phyloP scores from a whole-genome alignment of 78 protist genomes.

The Corallochytrium limacisporum region DNA sequence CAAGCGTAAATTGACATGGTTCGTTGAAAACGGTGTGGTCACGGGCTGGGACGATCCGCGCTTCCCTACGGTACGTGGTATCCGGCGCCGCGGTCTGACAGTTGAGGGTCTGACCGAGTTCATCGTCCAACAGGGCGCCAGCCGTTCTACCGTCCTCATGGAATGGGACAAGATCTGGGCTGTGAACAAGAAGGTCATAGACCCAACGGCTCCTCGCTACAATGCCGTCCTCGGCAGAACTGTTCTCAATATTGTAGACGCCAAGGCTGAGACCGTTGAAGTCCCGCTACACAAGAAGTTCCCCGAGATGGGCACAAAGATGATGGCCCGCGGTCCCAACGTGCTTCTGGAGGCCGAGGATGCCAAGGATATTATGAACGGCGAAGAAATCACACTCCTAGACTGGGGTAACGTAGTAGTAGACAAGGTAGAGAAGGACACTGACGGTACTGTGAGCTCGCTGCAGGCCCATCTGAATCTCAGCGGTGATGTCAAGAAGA shows the following conservation, averaged over 20 bases:
- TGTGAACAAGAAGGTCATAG: slow-evolving; percentile 77
- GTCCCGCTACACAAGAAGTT: slow-evolving; percentile 59
- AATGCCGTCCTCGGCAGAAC: background rate
- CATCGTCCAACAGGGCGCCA: slow-evolving; percentile 61
- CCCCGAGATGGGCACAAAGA: slow-evolving; percentile 61
- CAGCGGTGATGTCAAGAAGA: slow-evolving; percentile 64
- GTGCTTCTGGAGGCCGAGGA: slow-evolving; percentile 54
- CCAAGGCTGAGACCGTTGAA: background rate
- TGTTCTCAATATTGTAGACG: slow-evolving; percentile 25
- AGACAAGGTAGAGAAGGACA: background rate
- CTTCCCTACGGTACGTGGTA: slow-evolving; percentile 92
- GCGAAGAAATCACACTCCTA: slow-evolving; percentile 84
- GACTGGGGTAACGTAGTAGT: slow-evolving; percentile 84
- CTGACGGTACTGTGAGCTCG: slow-evolving; percentile 6
- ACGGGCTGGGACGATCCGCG: slow-evolving; percentile 97
- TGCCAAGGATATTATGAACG: slow-evolving; percentile 33
- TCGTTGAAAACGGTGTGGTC: slow-evolving; percentile 73
- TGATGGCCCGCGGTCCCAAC: background rate
- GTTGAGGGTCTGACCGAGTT: slow-evolving; percentile 69
- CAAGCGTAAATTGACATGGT: slow-evolving; percentile 80
- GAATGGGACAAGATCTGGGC: slow-evolving; percentile 83
- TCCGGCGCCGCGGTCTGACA: slow-evolving; percentile 87
- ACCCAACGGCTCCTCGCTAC: slow-evolving; percentile 44
- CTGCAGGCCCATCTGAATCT: slow-evolving; percentile 31
- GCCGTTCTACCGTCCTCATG: slow-evolving; percentile 22